Conservation (phyloP, 2,329 filamentous ascomycete genomes). For the Alternaria sp. region DNA sequence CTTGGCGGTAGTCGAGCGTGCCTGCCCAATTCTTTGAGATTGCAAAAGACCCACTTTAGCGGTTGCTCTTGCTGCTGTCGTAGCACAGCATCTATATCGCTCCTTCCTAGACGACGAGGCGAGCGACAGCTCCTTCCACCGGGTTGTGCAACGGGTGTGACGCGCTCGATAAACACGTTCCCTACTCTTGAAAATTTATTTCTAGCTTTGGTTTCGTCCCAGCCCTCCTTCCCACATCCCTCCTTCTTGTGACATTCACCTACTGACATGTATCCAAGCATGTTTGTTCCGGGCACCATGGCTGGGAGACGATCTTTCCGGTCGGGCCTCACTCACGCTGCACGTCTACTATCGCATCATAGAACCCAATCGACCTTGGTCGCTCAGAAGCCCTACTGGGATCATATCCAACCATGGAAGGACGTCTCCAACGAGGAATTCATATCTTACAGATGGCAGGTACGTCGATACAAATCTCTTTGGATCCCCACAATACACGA, state of each 20-base stretch:
- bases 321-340: background rate
- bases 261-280: background rate
- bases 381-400: conserved; percentile 55
- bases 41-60: conserved; percentile 1
- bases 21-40: background rate
- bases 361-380: conserved; percentile 17
- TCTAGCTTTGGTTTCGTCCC: background rate
- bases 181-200: background rate
- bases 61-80: background rate
- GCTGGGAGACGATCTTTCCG: conserved; percentile 1
- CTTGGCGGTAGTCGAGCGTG: background rate
- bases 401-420: conserved; percentile 58
- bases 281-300: conserved; percentile 3
- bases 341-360: background rate
- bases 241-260: background rate
- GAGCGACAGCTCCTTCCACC: background rate
- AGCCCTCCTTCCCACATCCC: background rate
- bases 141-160: background rate
- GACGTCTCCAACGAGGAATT: conserved; percentile 58
- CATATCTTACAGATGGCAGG: conserved; percentile 62
- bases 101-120: background rate
- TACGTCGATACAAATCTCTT: conserved; percentile 44
- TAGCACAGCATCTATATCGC: background rate
- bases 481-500: background rate
- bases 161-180: background rate